Evolutionary conservation across 2,329 filamentous ascomycete species (phyloP).

Genomic region (Rhinocladiella similis): DNA sequence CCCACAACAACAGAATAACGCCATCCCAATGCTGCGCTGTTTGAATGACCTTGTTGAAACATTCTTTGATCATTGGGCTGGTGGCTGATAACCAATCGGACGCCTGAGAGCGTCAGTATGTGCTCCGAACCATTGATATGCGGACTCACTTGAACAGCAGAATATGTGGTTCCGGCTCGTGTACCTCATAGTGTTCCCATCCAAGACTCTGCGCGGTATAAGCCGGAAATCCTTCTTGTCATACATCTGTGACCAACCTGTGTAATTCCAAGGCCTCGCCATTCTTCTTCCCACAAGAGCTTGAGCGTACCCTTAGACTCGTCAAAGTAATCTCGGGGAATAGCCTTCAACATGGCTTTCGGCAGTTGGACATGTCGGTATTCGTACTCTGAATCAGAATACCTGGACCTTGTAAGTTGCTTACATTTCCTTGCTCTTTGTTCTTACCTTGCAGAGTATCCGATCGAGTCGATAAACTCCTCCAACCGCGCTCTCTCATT

Average conservation of each 20-base stretch:
- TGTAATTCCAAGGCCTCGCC: constrained; percentile 94
- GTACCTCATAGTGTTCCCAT: constrained; percentile 99
- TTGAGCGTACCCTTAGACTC: constrained; percentile 87
- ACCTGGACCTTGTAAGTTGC: constrained; percentile 55
- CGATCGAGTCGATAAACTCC: constrained; percentile 89
- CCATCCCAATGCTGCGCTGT: constrained; percentile 28
- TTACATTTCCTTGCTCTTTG: neutral
- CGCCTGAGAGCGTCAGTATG: constrained; percentile 55
- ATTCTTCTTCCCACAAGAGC: constrained; percentile 96
- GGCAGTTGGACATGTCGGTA: constrained; percentile 97
- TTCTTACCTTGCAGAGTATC: constrained; percentile 84
- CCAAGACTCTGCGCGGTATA: constrained; percentile 72
- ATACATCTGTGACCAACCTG: constrained; percentile 61
- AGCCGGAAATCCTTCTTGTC: constrained; percentile 6
- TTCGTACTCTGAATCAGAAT: constrained; percentile 89
- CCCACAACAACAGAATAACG: constrained; percentile 20
- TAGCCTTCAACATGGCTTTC: constrained; percentile 96
- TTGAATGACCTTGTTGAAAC: constrained; percentile 7
- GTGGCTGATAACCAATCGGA: constrained; percentile 80
- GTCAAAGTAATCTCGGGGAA: constrained; percentile 94
- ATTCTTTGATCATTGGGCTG: constrained; percentile 41
- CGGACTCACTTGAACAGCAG: constrained; percentile 89
- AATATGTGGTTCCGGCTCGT: constrained; percentile 98
- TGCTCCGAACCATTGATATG: neutral
- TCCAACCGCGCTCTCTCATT: constrained; percentile 80